Base-by-base conservation (phyloP, 352 stramenopile species). In the Phytophthora gonapodyides region DNA sequence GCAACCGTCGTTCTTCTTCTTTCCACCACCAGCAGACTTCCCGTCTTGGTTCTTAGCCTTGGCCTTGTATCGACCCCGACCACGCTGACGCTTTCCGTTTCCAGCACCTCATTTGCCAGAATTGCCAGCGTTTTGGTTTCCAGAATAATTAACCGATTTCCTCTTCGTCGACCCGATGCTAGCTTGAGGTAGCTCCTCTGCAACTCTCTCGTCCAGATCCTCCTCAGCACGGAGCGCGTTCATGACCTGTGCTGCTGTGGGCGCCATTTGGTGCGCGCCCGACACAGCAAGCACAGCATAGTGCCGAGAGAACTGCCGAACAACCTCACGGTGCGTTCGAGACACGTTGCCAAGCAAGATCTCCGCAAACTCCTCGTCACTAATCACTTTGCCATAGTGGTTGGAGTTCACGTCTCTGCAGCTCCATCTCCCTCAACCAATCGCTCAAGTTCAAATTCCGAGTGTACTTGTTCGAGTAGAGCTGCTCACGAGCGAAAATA, bases 311-410 rank as follows among this genome's bases (percentile, higher is more conserved):
- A 51, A 41, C 7, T 51, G 44, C 6, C 13, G 24, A 11, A 51
- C 44, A 16, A 51, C 44, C 24, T 51, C 44, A 40, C 44, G 24
- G n/a, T 51, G 30, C 10, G 43, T 51, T 3, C 44, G 21, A 4
- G 44, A 51, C 27, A 38, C 44, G n/a, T 51, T 24, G 15, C 30
- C 27, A 27, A 51, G 44, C 44, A 51, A 27, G 19, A 40, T 51
- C 15, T 51, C 44, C 19, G 44, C 27, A 33, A 51, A 51, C 15
- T 51, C 30, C 15, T 51, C 44, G 16, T 51, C 44, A 30, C 44
- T 51, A 15, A 51, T 51, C 15, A 40, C 5, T 16, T 51, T 51
- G n/a, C 44, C 44, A 31, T 51, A 51, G 13, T 51, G n/a, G 33
- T 21, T 43, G 33, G 10, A 54, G 46, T 15, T 54, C 33, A 31